Evolutionary conservation across 371 early-diverging fungal genomes (phyloP).

Genomic region (Mortierella sp.): DNA sequence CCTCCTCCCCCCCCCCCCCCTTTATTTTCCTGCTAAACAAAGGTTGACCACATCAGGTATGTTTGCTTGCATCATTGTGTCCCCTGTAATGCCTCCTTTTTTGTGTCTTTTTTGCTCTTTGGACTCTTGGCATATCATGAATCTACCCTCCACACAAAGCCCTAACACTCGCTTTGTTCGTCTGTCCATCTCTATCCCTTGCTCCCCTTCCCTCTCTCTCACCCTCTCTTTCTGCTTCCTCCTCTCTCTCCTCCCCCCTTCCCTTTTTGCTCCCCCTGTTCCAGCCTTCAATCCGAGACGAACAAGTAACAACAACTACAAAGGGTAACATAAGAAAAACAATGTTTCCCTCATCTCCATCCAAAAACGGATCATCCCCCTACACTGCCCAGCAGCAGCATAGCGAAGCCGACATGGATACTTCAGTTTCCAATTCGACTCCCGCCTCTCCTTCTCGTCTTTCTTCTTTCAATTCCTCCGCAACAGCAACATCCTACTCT

Average conservation of each 20-base stretch:
- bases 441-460: conserved; percentile 11
- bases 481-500: not conserved
- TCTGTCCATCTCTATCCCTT: not conserved
- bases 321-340: conserved; percentile 2
- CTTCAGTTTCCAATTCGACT: not conserved
- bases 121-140: conserved; percentile 34
- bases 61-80: conserved; percentile 19
- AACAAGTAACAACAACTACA: not conserved
- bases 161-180: conserved; percentile 14
- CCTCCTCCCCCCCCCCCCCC: conserved; percentile 5
- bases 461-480: conserved; percentile 8
- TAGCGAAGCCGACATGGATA: conserved; percentile 23
- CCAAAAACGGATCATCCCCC: conserved; percentile 11
- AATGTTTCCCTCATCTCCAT: conserved; percentile 28
- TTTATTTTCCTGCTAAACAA: conserved; percentile 6
- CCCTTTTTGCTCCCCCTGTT: conserved; percentile 3
- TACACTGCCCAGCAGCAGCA: conserved; percentile 22
- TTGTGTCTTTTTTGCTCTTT: not conserved
- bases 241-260: conserved; percentile 4
- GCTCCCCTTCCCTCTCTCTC: not conserved
- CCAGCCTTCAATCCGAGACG: not conserved
- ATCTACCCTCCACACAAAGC: conserved; percentile 24
- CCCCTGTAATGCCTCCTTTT: conserved; percentile 37
- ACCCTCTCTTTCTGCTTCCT: not conserved
- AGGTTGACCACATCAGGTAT: conserved; percentile 23